Base-by-base conservation (phyloP, 1,139 yeast species). In the Kodamaea plutei region DNA sequence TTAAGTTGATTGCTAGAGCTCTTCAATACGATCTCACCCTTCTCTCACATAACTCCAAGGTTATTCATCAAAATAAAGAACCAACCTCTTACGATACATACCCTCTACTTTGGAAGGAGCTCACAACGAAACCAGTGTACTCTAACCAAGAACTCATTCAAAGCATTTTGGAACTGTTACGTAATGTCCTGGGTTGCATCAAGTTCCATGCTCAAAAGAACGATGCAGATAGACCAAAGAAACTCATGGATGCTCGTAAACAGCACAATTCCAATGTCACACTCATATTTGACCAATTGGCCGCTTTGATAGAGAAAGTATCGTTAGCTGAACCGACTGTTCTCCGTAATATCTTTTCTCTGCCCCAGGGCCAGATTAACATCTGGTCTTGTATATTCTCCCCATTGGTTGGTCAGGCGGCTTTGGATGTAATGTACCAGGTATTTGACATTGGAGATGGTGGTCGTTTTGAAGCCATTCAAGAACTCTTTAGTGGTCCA, bases 361-460 rank as follows among this genome's bases (percentile, higher is more conserved):
- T 50, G 24, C 29, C 37, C 1, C 41, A 43, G 1, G 50, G 57
- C n/a, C 53, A 78, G 31, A 49, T 52, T 17, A 82, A 88, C 0
- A 66, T 79, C 34, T 83, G 89, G 88, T 70, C 84, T 0, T 77
- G 84, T 48, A 59, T 82, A 1, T 73, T 82, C 34, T 73, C 83
- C 1, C 76, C 84, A 0, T 59, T 65, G 31, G 54, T 77, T 3
- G 77, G 75, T 36, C 88, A 84, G 47, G 71, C 82, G 2, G 82
- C 93, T 1, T 69, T 84, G 10, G 84, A 82, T 40, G 66, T 87
- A 15, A 50, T 88, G 5, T 81, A 83, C 45, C 91, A 84, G 44
- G 77, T 85, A 0, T 84, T 76, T 52, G 95, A 87, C 39, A 58
- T 57, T 11, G 64, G 56, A 23, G 55, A 56, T 12, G 67, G 89